A percentile compares a stretch with the other conserved stretches of the same genome.
phyloP scores from a whole-genome alignment of 768 basidiomycete genomes.

The Amanita thiersii region DNA sequence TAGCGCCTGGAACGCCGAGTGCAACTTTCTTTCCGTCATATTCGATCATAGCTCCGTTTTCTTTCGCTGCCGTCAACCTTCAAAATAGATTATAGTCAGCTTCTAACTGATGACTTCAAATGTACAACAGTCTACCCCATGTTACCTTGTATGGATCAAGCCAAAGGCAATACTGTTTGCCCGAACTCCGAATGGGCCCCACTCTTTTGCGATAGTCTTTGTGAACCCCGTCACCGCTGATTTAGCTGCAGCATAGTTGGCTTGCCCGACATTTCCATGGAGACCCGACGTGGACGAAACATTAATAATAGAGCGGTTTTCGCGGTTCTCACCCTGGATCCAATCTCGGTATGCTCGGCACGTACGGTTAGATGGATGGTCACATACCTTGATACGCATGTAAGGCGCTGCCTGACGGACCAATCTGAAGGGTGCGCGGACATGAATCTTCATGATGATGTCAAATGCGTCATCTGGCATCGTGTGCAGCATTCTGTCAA shows the following conservation, averaged over 20 bases:
- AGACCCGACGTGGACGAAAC: constrained; percentile 79
- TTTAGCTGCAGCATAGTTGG: constrained; percentile 77
- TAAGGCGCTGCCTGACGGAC: constrained; percentile 79
- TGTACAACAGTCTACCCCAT: constrained; percentile 9
- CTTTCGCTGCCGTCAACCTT: constrained; percentile 75
- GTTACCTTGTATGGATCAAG: constrained; percentile 72
- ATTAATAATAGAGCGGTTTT: constrained; percentile 72
- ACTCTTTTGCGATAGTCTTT: constrained; percentile 84
- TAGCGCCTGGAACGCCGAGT: constrained; percentile 64
- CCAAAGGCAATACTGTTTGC: constrained; percentile 80
- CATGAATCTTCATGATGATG: constrained; percentile 78
- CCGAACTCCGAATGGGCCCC: constrained; percentile 77
- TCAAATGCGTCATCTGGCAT: constrained; percentile 78
- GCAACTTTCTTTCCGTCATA: constrained; percentile 81
- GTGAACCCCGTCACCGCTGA: constrained; percentile 72
- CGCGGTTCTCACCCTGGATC: constrained; percentile 41
- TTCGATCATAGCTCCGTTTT: constrained; percentile 65
- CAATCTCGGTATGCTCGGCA: neutral
- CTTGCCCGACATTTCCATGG: constrained; percentile 83
- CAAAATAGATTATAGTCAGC: constrained; percentile 3
- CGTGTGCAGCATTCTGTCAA: constrained; percentile 84
- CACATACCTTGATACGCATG: constrained; percentile 62
- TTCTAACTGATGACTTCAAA: neutral
- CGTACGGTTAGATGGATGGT: neutral
- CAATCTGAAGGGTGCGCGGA: constrained; percentile 80